Conservation (phyloP, 768 basidiomycete species). For the Suillus placidus region DNA sequence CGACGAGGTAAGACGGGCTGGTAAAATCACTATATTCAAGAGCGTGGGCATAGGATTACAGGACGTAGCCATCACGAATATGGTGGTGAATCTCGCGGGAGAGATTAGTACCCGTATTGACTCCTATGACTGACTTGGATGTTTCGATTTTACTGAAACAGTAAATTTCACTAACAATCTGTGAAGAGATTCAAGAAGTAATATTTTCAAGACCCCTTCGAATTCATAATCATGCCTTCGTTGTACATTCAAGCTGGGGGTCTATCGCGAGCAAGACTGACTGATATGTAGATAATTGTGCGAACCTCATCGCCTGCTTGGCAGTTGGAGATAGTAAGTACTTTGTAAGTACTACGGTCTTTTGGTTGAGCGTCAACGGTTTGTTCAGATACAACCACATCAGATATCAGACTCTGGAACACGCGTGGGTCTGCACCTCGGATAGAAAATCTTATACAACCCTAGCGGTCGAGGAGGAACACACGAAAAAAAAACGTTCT, state of each 20-base stretch:
- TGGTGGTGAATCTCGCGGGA: conserved; percentile 66
- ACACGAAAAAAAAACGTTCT: not conserved
- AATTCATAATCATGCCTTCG: not conserved
- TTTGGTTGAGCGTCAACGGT: not conserved
- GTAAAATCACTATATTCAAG: conserved; percentile 79
- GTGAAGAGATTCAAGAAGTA: not conserved
- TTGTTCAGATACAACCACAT: not conserved
- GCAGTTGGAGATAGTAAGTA: not conserved
- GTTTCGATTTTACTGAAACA: not conserved
- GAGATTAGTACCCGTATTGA: conserved; percentile 52
- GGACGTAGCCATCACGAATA: conserved; percentile 78
- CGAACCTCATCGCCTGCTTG: not conserved
- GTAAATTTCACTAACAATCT: not conserved
- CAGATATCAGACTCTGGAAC: not conserved
- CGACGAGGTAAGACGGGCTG: conserved; percentile 26
- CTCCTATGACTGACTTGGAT: conserved; percentile 42
- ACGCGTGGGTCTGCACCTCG: not conserved
- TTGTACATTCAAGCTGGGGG: not conserved
- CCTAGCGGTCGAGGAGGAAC: not conserved
- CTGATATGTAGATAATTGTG: not conserved
- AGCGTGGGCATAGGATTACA: conserved; percentile 88
- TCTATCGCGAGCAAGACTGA: not conserved
- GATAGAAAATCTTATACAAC: not conserved
- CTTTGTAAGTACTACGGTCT: not conserved
- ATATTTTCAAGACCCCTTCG: not conserved